These are phyloP conservation scores for Solanum rostratum DNA, from an alignment of 257 asterid species.

Conservation along the genomic window DNA sequence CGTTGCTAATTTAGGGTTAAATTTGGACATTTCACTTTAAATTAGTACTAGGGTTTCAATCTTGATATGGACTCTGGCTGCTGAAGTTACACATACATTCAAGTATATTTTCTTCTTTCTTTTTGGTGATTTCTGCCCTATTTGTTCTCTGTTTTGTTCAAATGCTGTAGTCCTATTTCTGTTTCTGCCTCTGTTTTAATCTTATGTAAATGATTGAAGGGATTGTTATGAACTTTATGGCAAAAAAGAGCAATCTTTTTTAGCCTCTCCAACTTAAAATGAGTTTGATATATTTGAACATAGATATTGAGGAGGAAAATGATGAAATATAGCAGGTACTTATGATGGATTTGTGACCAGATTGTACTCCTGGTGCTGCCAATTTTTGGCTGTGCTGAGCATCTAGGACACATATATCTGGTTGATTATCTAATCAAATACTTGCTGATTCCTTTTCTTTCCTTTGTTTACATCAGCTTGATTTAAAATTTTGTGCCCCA, in stretches of 20 bases:
- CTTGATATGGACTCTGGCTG: background rate
- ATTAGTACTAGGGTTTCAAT: background rate
- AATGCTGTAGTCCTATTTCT: background rate
- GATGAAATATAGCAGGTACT: constrained; percentile 20
- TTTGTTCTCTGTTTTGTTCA: background rate
- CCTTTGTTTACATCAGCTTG: background rate
- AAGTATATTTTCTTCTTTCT: background rate
- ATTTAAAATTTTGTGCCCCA: background rate
- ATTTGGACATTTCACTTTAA: background rate
- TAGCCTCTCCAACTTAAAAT: background rate
- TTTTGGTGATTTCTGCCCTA: background rate
- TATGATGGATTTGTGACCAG: constrained; percentile 5
- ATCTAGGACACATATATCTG: background rate
- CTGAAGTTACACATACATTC: background rate
- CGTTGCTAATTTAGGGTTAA: background rate
- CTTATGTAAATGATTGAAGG: background rate
- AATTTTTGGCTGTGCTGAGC: constrained; percentile 1
- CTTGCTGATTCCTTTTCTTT: constrained; percentile 7
- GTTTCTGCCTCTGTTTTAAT: background rate
- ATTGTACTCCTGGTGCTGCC: constrained; percentile 8
- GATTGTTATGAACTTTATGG: background rate
- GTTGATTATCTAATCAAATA: background rate
- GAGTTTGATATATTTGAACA: background rate
- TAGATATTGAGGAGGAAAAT: background rate
- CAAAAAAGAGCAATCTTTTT: background rate